A percentile compares a stretch with the other conserved stretches of the same genome.
These are phyloP conservation scores for Hypoxylon perforatum DNA, from an alignment of 495 filamentous ascomycete species.

Conservation along the genomic window DNA sequence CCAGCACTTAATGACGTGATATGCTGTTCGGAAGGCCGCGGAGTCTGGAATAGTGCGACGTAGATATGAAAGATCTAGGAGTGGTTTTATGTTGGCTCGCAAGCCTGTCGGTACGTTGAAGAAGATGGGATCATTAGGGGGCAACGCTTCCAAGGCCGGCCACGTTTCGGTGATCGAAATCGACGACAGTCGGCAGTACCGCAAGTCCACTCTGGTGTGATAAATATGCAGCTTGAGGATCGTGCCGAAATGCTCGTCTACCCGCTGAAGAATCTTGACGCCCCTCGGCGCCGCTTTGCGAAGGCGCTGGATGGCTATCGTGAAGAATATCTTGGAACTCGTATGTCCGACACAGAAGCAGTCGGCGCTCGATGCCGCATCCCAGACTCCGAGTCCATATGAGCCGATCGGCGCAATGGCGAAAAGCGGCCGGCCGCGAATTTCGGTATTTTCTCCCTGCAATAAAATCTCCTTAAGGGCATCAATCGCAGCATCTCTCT, in stretches of 20 bases:
- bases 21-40: conserved; percentile 60
- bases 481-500: conserved; percentile 53
- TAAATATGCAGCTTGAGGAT: conserved; percentile 66
- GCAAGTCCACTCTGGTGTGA: conserved; percentile 65
- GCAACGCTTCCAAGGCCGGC: conserved; percentile 48
- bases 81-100: conserved; percentile 65
- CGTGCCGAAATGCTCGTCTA: conserved; percentile 62
- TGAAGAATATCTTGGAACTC: conserved; percentile 65
- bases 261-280: conserved; percentile 62
- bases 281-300: conserved; percentile 53
- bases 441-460: conserved; percentile 16
- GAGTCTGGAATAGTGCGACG: conserved; percentile 63
- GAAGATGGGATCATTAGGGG: conserved; percentile 54
- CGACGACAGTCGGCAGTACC: conserved; percentile 64
- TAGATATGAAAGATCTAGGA: conserved; percentile 66
- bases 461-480: conserved; percentile 56
- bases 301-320: conserved; percentile 61
- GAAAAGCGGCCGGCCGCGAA: conserved; percentile 48
- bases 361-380: conserved; percentile 65
- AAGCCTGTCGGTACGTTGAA: conserved; percentile 61
- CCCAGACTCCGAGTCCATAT: conserved; percentile 68
- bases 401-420: conserved; percentile 68
- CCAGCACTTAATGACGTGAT: conserved; percentile 65
- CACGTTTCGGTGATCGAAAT: conserved; percentile 56
- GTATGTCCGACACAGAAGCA: conserved; percentile 68